Evolutionary conservation across 805 yeast genomes (phyloP), one percentile per base, ranked within the genome.

Genomic region (Starmerella bombi): DNA sequence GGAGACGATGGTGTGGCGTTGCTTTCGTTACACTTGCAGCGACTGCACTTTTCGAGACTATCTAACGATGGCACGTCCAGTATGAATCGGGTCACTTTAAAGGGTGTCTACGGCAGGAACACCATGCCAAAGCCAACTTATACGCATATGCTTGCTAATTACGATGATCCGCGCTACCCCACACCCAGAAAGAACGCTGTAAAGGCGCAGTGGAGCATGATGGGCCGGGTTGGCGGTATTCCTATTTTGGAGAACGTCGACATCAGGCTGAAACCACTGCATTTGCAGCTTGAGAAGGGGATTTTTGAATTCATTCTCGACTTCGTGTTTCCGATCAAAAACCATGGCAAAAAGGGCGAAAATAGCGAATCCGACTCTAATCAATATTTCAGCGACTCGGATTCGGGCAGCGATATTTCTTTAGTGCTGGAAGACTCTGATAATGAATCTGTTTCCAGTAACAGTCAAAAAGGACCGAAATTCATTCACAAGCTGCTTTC

Each of bases 211-310:
- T 86, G 97, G 97, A 70, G 74, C n/a, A 72, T 80, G 76, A 71
- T 79, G 38, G 74, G 72, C 40, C 84, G 93, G 0, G 79, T 88
- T 41, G 97, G 95, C 25, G 97, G 97, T 9, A 84, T 86, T 37
- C 71, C 80, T n/a, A 76, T 86, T 19, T 66, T 86, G 61, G 75
- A 74, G 44, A 63, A 69, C 37, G 76, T 83, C 19, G 72, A 72
- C 28, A 64, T 82, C 16, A 58, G 61, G 1, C 57, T 83, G 15
- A 68, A 71, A 38, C 94, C 94, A 1, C 52, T 86, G 45, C 74
- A 72, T 44, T 51, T 88, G 3, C 80, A 77, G 48, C 57, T 88
- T 29, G 96, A 86, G 45, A 80, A 79, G 48, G 64, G 62, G 1
- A 73, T 86, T 0, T 78, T 85, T 1, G 70, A 69, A 30, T 71